Evolutionary conservation across 441 rosid species (phyloP), one percentile per base, ranked within the genome.

Genomic region (Dalechampia spathulata): DNA sequence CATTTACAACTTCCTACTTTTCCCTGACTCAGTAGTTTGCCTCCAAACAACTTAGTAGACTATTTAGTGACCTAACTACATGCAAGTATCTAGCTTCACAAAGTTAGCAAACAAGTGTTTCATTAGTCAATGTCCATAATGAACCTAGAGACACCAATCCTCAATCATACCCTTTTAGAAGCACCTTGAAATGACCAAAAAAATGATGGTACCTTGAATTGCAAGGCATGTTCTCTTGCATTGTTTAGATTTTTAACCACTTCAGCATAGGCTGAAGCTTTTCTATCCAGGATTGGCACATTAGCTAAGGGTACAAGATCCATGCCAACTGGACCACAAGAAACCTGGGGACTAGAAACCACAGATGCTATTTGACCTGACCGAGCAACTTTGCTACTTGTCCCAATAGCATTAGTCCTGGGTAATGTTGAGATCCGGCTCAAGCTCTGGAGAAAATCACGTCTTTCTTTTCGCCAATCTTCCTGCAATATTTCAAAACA

Each of bases 401-500:
- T 55, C 67, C 79, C 79, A 51, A 52, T 50, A 54, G 72, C 41
- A 68, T 89, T 86, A 22, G 83, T 78, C 79, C 75, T 80, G 28
- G 96, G 99, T 61, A 89, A 72, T 59, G 83, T 71, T 65, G 99
- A 83, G 72, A 92, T 87, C 51, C 86, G 83, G 70, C 86, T 85
- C 71, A 92, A 79, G 70, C 96, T 92, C 77, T 86, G 97, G 63
- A 89, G 91, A 75, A 92, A 92, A 57, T 86, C 92, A 34, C 88
- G 94, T 58, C 85, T 92, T 75, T 85, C 99, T 66, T 86, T 92
- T 67, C 83, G 80, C 99, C 99, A 92, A 70, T 89, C 97, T 38
- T 86, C 96, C 99, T 92, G 78, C 75, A 75, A 51, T 44, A 68
- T 27, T 63, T 52, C 25, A 66, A 17, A 61, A 30, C 22, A 55